Percentiles rank a stretch among this genome's conserved stretches.
Conservation (phyloP, 1,284 basidiomycete species). For the Ceratobasidium sp. region DNA sequence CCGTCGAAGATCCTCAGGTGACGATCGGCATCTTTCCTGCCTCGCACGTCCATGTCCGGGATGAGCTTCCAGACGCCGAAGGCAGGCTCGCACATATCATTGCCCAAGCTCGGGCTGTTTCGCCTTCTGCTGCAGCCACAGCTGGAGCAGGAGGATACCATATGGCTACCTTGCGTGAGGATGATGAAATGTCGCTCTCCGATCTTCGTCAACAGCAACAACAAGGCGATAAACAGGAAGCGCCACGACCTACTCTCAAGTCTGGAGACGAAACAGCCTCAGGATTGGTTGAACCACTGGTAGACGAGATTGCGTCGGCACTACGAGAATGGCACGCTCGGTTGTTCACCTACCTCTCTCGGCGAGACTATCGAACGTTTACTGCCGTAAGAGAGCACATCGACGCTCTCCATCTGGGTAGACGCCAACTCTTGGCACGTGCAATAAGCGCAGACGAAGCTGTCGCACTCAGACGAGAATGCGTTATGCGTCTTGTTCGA, state of each 20-base stretch:
- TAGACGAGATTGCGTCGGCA: conserved; percentile 97
- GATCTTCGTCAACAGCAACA: neutral
- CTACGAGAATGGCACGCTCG: conserved; percentile 94
- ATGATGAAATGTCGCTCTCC: conserved; percentile 63
- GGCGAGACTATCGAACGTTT: conserved; percentile 90
- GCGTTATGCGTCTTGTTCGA: conserved; percentile 85
- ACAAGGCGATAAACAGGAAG: conserved; percentile 20
- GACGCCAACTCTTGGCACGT: conserved; percentile 88
- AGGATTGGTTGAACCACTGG: conserved; percentile 83
- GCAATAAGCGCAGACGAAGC: conserved; percentile 91
- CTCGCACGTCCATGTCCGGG: conserved; percentile 87
- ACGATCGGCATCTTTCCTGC: conserved; percentile 96
- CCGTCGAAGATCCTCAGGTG: conserved; percentile 68
- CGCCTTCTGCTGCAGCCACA: neutral
- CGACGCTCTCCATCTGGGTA: conserved; percentile 87
- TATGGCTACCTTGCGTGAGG: conserved; percentile 72
- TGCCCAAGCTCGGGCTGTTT: conserved; percentile 16
- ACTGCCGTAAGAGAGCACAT: conserved; percentile 88
- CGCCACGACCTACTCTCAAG: conserved; percentile 88
- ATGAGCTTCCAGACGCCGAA: conserved; percentile 88
- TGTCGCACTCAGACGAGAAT: conserved; percentile 80
- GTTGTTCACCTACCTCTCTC: conserved; percentile 89
- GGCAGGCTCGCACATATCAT: conserved; percentile 74
- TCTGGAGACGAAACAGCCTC: conserved; percentile 90
- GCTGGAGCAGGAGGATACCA: conserved; percentile 1